phyloP scores from a whole-genome alignment of 73 alveolate species.

The Breviolum minutum region DNA sequence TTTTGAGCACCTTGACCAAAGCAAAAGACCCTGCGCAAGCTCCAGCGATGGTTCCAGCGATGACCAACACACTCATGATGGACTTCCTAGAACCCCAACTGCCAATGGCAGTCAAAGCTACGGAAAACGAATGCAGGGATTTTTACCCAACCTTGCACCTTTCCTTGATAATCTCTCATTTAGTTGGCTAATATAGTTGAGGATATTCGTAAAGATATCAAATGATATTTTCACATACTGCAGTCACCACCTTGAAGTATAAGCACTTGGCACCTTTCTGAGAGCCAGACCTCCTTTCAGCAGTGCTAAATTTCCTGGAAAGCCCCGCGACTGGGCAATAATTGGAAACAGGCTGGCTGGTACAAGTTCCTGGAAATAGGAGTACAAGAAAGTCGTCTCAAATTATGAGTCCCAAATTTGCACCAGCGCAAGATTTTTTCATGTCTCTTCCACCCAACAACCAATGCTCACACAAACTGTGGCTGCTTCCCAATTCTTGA shows the following conservation, averaged over 20 bases:
- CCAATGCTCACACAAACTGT: neutral
- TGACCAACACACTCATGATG: conserved; percentile 42
- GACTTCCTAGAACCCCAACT: neutral
- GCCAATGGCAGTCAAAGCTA: neutral
- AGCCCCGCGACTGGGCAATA: no score
- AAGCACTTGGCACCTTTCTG: no score
- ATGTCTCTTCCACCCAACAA: neutral
- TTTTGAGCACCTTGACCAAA: neutral
- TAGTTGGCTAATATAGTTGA: no score
- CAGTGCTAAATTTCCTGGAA: no score
- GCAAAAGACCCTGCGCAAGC: conserved; percentile 26
- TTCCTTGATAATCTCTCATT: no score
- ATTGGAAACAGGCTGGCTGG: no score
- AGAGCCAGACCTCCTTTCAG: no score
- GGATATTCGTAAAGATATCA: neutral
- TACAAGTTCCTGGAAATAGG: no score
- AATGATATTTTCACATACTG: neutral
- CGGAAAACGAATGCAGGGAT: neutral
- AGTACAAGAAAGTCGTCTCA: no score
- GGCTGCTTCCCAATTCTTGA: neutral
- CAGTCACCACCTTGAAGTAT: no score
- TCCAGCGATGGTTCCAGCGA: conserved; percentile 24
- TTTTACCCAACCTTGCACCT: neutral
- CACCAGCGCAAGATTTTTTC: no score
- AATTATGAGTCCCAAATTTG: neutral